These are phyloP conservation scores for Neoboletus subvelutipes DNA, from an alignment of 768 basidiomycete species.

Conservation along the genomic window DNA sequence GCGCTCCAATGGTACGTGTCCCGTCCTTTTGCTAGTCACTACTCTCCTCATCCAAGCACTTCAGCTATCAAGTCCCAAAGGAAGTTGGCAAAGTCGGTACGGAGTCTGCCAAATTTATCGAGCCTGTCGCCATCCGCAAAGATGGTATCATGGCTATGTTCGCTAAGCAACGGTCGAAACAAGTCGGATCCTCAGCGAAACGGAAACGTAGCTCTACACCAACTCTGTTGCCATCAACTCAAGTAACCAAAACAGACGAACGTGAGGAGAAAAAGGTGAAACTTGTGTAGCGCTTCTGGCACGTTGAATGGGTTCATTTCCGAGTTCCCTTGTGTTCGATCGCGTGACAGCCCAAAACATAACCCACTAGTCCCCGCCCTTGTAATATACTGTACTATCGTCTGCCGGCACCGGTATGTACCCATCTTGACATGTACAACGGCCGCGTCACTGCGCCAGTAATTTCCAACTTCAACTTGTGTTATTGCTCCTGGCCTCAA, in stretches of 20 bases:
- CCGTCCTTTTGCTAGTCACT: neutral
- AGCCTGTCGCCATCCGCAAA: conserved; percentile 73
- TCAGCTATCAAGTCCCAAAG: conserved; percentile 82
- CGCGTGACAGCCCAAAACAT: neutral
- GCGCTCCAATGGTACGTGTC: conserved; percentile 67
- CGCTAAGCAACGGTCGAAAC: conserved; percentile 50
- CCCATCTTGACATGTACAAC: neutral
- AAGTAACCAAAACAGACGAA: conserved; percentile 9
- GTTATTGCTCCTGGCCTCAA: conserved; percentile 17
- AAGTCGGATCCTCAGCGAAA: conserved; percentile 19
- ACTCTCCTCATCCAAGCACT: neutral
- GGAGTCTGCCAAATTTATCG: conserved; percentile 79
- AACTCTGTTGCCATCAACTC: conserved; percentile 3
- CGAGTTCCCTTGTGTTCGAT: neutral
- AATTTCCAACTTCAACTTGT: neutral
- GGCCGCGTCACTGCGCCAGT: neutral
- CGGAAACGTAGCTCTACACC: conserved; percentile 29
- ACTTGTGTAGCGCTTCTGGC: neutral
- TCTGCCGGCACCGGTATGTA: neutral
- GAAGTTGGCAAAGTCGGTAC: conserved; percentile 91
- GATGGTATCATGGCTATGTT: conserved; percentile 89
- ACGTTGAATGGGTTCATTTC: neutral
- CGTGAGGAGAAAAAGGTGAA: conserved; percentile 25
- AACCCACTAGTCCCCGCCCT: neutral
- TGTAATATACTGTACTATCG: conserved; percentile 15